These are phyloP conservation scores for Apiotrichum gamsii DNA, from an alignment of 1,284 basidiomycete genomes.

Conservation along the genomic window DNA sequence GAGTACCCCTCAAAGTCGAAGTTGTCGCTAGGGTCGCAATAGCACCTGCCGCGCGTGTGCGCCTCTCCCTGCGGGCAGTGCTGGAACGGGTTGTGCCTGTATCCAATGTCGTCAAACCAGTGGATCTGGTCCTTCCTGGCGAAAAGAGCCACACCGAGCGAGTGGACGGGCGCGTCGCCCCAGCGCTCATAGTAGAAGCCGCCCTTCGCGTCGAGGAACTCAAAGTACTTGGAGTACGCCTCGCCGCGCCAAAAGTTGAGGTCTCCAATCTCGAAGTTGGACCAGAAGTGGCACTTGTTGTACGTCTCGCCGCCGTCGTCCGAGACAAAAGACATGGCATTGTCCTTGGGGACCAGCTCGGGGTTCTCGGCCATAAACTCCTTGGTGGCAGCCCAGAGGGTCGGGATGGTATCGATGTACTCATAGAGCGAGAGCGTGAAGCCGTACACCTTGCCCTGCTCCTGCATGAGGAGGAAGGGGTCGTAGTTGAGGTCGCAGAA, in stretches of 20 bases:
- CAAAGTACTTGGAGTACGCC: constrained; percentile 70
- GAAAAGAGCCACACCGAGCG: constrained; percentile 70
- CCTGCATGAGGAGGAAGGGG: constrained; percentile 83
- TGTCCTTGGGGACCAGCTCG: constrained; percentile 61
- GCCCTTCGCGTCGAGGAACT: constrained; percentile 66
- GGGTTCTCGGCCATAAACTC: constrained; percentile 66
- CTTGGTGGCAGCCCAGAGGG: constrained; percentile 65
- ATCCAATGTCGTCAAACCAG: constrained; percentile 58
- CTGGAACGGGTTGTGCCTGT: constrained; percentile 47
- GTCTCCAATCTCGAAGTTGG: constrained; percentile 75
- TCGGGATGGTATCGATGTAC: constrained; percentile 68
- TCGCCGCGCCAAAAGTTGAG: constrained; percentile 70
- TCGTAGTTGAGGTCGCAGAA: constrained; percentile 71
- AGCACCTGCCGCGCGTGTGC: constrained; percentile 43
- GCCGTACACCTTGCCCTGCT: constrained; percentile 66
- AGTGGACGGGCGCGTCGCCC: constrained; percentile 82
- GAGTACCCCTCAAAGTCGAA: constrained; percentile 46
- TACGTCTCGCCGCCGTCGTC: constrained; percentile 63
- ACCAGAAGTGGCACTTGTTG: constrained; percentile 80
- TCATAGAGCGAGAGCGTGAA: constrained; percentile 74
- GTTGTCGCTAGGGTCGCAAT: constrained; percentile 44
- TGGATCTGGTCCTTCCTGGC: constrained; percentile 64
- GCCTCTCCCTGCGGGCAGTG: constrained; percentile 47
- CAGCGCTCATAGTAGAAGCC: constrained; percentile 73
- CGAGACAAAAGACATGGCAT: constrained; percentile 68